Conservation (phyloP, 2,329 filamentous ascomycete genomes). For the Ophiocordyceps australis region DNA sequence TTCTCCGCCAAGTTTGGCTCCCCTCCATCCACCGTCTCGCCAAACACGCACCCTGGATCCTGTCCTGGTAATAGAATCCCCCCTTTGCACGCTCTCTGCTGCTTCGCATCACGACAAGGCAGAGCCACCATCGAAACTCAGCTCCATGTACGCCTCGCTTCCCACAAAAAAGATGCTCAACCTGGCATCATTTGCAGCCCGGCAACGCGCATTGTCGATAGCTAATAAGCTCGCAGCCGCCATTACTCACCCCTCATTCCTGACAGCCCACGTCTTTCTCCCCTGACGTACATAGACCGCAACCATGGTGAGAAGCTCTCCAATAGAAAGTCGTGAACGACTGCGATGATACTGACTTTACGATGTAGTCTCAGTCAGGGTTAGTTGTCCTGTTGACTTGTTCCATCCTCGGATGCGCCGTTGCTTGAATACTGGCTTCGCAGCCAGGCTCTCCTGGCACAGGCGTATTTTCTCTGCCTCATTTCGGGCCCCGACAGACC, state of each 20-base stretch:
- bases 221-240: conserved; percentile 7
- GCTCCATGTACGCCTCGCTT: too few species aligned
- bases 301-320: conserved; percentile 19
- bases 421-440: too few species aligned
- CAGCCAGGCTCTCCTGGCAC: too few species aligned
- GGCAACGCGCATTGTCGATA: conserved; percentile 2
- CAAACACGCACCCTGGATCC: conserved; percentile 3
- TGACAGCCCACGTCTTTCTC: conserved; percentile 9
- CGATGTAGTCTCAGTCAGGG: conserved; percentile 46
- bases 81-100: background rate
- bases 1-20: conserved; percentile 13
- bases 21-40: conserved; percentile 4
- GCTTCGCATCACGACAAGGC: background rate
- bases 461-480: too few species aligned
- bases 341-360: conserved; percentile 1
- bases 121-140: background rate
- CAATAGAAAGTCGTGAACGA: conserved; percentile 1
- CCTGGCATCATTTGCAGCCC: too few species aligned
- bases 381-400: conserved; percentile 23
- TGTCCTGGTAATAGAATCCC: background rate
- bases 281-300: conserved; percentile 13
- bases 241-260: conserved; percentile 5
- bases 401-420: too few species aligned
- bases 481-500: too few species aligned
- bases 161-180: too few species aligned